A percentile compares a stretch with the other conserved stretches of the same genome.
Evolutionary conservation across 169 alveolate species (phyloP).

Genomic region (Plasmodium sp.): DNA sequence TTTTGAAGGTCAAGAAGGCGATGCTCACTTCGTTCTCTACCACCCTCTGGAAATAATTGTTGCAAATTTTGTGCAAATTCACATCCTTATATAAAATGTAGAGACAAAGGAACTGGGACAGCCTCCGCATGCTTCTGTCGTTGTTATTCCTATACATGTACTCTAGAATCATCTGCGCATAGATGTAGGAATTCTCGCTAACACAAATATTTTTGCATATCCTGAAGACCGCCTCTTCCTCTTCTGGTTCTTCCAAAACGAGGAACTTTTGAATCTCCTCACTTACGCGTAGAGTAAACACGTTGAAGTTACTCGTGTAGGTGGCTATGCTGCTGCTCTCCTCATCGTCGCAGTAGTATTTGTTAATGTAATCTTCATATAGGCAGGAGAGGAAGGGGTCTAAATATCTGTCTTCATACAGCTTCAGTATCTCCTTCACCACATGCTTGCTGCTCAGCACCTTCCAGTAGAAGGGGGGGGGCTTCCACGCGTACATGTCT

Average conservation of each 20-base stretch:
- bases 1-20: constrained; percentile 31
- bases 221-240: constrained; percentile 80
- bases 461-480: constrained; percentile 90
- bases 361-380: constrained; percentile 87
- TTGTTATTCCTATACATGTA: constrained; percentile 90
- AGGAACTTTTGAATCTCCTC: constrained; percentile 89
- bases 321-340: constrained; percentile 68
- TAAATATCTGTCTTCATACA: constrained; percentile 84
- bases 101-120: constrained; percentile 86
- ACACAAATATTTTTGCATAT: constrained; percentile 83
- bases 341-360: constrained; percentile 71
- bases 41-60: constrained; percentile 34
- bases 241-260: constrained; percentile 83
- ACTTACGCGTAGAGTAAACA: constrained; percentile 89
- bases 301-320: constrained; percentile 91
- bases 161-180: constrained; percentile 91
- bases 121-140: constrained; percentile 90
- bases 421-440: constrained; percentile 86
- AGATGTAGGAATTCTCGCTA: constrained; percentile 92
- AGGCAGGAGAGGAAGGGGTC: constrained; percentile 89
- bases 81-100: constrained; percentile 62
- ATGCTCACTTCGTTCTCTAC: constrained; percentile 65
- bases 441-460: constrained; percentile 81
- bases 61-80: constrained; percentile 32
- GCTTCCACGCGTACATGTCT: constrained; percentile 90